Percentiles rank a stretch among this genome's conserved stretches.
These are phyloP conservation scores for Amanita phalloides DNA, from an alignment of 768 basidiomycete genomes.

Conservation along the genomic window DNA sequence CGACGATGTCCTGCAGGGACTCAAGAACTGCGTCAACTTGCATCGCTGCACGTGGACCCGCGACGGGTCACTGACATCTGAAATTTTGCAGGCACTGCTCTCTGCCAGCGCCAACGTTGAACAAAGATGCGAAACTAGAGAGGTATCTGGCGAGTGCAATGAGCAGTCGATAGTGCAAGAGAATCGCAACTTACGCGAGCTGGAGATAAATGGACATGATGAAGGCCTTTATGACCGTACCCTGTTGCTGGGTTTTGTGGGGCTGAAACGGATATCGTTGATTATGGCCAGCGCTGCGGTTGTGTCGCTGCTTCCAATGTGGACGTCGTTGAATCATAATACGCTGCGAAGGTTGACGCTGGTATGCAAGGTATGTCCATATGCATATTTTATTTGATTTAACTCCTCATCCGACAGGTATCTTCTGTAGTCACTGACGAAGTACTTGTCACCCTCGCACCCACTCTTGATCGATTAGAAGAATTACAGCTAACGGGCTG, in stretches of 20 bases:
- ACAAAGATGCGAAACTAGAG: background rate
- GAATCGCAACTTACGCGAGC: constrained; percentile 17
- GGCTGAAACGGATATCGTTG: constrained; percentile 45
- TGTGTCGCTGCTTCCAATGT: constrained; percentile 34
- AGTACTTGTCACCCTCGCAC: constrained; percentile 38
- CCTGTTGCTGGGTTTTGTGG: constrained; percentile 38
- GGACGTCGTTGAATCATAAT: constrained; percentile 34
- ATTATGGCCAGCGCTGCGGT: constrained; percentile 66
- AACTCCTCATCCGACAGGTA: constrained; percentile 26
- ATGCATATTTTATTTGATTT: background rate
- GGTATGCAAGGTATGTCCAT: constrained; percentile 50
- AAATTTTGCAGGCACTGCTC: constrained; percentile 42
- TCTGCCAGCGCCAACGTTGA: background rate
- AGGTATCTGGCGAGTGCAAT: background rate
- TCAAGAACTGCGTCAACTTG: constrained; percentile 54
- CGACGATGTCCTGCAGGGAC: constrained; percentile 32
- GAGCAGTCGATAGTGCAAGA: background rate
- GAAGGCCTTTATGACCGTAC: constrained; percentile 44
- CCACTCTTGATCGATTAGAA: constrained; percentile 38
- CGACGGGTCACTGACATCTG: constrained; percentile 58
- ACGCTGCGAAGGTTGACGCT: constrained; percentile 50
- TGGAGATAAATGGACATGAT: constrained; percentile 66
- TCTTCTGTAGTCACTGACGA: constrained; percentile 50
- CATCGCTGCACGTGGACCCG: constrained; percentile 69
- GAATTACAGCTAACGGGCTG: constrained; percentile 59